These are phyloP conservation scores for Polychaeton citri DNA, from an alignment of 2,329 filamentous ascomycete species.

Conservation along the genomic window DNA sequence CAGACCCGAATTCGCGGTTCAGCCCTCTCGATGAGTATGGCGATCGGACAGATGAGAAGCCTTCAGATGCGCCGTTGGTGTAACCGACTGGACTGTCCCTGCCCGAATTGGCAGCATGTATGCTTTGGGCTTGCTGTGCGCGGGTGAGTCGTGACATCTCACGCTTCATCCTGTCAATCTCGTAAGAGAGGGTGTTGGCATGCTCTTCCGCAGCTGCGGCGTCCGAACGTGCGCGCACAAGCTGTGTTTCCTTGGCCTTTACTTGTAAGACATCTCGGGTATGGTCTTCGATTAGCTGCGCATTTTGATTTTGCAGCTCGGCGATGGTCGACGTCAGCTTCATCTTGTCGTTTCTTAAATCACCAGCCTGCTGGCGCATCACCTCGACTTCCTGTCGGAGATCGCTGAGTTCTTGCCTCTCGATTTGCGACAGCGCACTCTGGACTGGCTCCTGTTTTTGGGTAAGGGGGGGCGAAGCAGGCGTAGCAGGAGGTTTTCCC, in stretches of 20 bases:
- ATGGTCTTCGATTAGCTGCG: conserved; percentile 91
- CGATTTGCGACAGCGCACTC: conserved; percentile 52
- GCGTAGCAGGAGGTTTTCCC: conserved; percentile 48
- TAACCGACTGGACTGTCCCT: background rate
- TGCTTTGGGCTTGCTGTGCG: conserved; percentile 16
- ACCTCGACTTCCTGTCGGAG: conserved; percentile 72
- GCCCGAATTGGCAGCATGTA: conserved; percentile 22
- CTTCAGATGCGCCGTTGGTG: conserved; percentile 3
- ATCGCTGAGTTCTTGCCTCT: conserved; percentile 85
- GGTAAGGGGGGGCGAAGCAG: conserved; percentile 43
- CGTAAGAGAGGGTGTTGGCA: conserved; percentile 70
- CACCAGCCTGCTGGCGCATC: conserved; percentile 60
- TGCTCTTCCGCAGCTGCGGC: conserved; percentile 77
- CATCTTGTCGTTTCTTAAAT: conserved; percentile 66
- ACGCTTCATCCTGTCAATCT: conserved; percentile 86
- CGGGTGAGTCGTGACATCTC: conserved; percentile 50
- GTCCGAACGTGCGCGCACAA: conserved; percentile 82
- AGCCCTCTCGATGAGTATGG: conserved; percentile 12
- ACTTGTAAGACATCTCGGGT: conserved; percentile 90
- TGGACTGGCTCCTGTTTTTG: conserved; percentile 38
- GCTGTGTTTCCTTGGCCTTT: conserved; percentile 95
- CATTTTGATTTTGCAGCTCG: conserved; percentile 93
- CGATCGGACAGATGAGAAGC: conserved; percentile 6
- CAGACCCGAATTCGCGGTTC: conserved; percentile 1
- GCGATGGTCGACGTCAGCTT: conserved; percentile 77